Evolutionary conservation across 2,329 filamentous ascomycete genomes (phyloP), one percentile per base, ranked within the genome.

Genomic region (Cryphonectria japonica): DNA sequence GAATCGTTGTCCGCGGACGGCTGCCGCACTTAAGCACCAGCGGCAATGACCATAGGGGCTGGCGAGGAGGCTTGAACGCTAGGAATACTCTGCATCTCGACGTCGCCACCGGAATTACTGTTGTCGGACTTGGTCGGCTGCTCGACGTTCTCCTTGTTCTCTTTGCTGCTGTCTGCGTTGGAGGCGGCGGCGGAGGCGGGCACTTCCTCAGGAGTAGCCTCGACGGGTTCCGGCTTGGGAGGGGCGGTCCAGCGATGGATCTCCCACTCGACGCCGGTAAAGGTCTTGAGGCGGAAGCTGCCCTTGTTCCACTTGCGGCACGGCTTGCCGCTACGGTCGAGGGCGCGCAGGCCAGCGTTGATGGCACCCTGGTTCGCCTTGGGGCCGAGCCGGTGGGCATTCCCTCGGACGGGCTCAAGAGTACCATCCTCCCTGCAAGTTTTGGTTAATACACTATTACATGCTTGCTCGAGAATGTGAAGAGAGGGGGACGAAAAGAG

Each of bases 351-450:
- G 67, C 94, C 93, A 69, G 96, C 96, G 79, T 99, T 99, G 86
- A 99, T 99, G 72, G 95, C 95, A 74, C 96, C 96, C 77, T 95
- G 93, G 80, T 98, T 98, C 67, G 95, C 95, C 82, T 98, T 98
- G 75, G 96, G 96, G 3, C 95, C 95, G 37, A 98, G 91, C 81
- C 97, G 97, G 82, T 95, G 93, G 66, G 86, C 85, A 69, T 86
- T 86, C 7, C 84, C 83, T 62, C 85, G 82, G 76, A 86, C 83
- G 72, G 88, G 86, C 76, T 91, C 89, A 77, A 89, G 85, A 41
- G 86, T 85, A 41, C 89, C 88, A 76, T 91, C 89, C 77, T 91
- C 89, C 74, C 89, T 91, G 72, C 67, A 66, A 69, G 4, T 19
- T 34, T 34, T 13, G 34, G 65, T 73, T 62, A 73, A 65, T 59